Evolutionary conservation across 495 filamentous ascomycete species (phyloP), one percentile per base, ranked within the genome.

Genomic region (Usnea hakonensis): DNA sequence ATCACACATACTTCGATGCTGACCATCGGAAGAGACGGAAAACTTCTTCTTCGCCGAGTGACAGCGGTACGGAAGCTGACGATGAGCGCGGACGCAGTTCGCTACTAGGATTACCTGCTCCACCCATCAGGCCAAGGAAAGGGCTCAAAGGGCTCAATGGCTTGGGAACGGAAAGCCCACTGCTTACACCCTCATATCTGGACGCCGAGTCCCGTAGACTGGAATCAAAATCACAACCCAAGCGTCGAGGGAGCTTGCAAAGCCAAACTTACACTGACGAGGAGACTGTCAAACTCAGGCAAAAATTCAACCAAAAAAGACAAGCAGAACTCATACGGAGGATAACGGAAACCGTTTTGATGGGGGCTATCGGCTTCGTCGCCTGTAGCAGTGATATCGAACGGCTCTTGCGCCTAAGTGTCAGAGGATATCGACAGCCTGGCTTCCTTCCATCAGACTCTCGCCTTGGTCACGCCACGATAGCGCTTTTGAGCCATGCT

Each of bases 31-130:
- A 64, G 38, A 71, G 73, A 58, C 67, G 69, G 60, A 75, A 75
- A 63, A 69, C 75, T 52, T 79, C 81, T n/a, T 77, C 80, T 7
- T 81, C 84, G 9, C 80, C 82, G 16, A 94, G 90, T 73, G 90
- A 96, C 58, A 94, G 90, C 69, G 91, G 91, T 53, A 95, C 90
- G 14, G 91, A 97, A 68, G 90, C 91, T 19, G 90, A 96, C 68
- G 91, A 96, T 77, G 91, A 96, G 70, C 82, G 80, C 52, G 83
- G 79, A 3, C 72, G 74, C 11, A 83, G 91, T 64, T 52, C 48
- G 19, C 78, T 95, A 65, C 90, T 86, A 69, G 89, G 90, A 6
- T 72, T 96, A 36, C 91, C 91, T 2, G 88, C 90, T 0, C 88
- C 91, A 2, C 86, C 82, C 32, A 60, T 80, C 19, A 79, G 86